Evolutionary conservation across 1,139 yeast species (phyloP).

Genomic region (Saccharomycopsis crataegensis): DNA sequence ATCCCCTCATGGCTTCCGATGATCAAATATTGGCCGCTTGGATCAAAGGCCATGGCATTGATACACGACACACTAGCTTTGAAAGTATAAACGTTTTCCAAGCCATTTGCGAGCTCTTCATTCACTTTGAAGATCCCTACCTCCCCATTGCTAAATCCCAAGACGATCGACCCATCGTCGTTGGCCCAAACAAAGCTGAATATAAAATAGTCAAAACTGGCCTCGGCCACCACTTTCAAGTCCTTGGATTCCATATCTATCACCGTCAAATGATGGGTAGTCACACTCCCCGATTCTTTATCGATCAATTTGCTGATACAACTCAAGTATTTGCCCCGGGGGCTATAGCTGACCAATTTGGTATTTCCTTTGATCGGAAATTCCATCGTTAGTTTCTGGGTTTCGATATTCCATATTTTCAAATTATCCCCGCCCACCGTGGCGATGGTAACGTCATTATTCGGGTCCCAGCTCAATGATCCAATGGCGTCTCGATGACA

Average conservation of each 20-base stretch:
- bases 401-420: slow-evolving; percentile 49
- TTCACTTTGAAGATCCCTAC: slow-evolving; percentile 29
- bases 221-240: slow-evolving; percentile 20
- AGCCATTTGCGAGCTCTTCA: slow-evolving; percentile 21
- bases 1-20: slow-evolving; percentile 69
- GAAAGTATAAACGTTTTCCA: slow-evolving; percentile 26
- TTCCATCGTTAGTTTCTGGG: slow-evolving; percentile 34
- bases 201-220: slow-evolving; percentile 18
- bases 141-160: slow-evolving; percentile 33
- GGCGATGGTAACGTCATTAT: slow-evolving; percentile 43
- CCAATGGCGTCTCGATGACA: slow-evolving; percentile 33
- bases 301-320: slow-evolving; percentile 35
- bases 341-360: slow-evolving; percentile 38
- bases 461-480: slow-evolving; percentile 52
- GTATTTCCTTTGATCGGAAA: slow-evolving; percentile 28
- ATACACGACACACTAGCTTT: slow-evolving; percentile 49
- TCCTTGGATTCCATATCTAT: slow-evolving; percentile 23
- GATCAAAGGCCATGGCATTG: slow-evolving; percentile 47
- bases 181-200: slow-evolving; percentile 29
- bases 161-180: slow-evolving; percentile 26
- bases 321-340: slow-evolving; percentile 46
- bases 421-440: slow-evolving; percentile 51
- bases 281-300: slow-evolving; percentile 7
- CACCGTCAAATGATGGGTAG: slow-evolving; percentile 23
- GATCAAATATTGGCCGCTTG: slow-evolving; percentile 47